Conservation (phyloP, 2,329 filamentous ascomycete species). For the Diaporthe sp. region DNA sequence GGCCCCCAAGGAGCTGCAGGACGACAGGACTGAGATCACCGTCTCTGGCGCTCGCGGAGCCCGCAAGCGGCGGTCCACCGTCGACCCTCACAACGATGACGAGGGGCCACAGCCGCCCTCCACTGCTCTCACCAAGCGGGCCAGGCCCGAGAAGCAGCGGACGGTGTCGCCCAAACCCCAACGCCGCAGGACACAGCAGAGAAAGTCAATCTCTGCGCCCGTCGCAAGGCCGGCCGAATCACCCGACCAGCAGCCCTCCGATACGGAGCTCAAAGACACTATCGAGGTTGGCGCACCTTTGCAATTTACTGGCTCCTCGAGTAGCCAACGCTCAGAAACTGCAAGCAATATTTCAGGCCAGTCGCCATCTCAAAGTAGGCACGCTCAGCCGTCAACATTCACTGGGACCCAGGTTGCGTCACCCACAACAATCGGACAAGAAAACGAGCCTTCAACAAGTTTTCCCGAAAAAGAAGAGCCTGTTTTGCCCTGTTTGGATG, state of each 20-base stretch:
- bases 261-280: conserved; percentile 68
- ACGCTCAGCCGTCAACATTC: neutral
- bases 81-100: conserved; percentile 28
- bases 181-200: conserved; percentile 56
- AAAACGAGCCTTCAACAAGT: neutral
- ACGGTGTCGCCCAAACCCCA: conserved; percentile 50
- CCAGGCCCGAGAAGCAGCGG: conserved; percentile 36
- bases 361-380: conserved; percentile 26
- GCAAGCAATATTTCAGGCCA: conserved; percentile 37
- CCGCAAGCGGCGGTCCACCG: conserved; percentile 32
- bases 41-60: conserved; percentile 36
- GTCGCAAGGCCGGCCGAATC: conserved; percentile 45
- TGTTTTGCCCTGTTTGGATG: neutral
- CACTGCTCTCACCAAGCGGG: conserved; percentile 18
- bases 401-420: conserved; percentile 23
- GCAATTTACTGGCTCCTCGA: conserved; percentile 35
- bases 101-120: neutral
- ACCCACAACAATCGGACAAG: conserved; percentile 3
- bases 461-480: conserved; percentile 3
- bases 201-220: conserved; percentile 49
- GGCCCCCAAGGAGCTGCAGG: conserved; percentile 38
- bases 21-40: conserved; percentile 33
- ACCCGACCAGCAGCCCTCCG: conserved; percentile 52
- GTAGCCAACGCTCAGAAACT: conserved; percentile 39
- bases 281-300: conserved; percentile 65